Base-by-base conservation (phyloP, 306 rosid genomes). In the Sesbania bispinosa region DNA sequence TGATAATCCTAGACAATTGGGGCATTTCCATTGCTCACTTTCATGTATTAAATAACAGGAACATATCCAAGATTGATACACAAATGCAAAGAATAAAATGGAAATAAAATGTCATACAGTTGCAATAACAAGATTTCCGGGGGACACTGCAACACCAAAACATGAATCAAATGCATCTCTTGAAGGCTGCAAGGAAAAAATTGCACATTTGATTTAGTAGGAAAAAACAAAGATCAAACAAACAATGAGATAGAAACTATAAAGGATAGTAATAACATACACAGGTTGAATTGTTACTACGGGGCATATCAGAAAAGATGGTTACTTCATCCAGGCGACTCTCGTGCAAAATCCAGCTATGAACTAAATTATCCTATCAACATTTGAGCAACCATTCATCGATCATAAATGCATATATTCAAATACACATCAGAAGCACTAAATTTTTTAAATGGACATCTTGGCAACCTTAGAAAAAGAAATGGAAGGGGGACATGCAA, bases 111-210 rank as follows among this genome's bases (percentile, higher is more conserved):
- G 65, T 54, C 86, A 48, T 80, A 93, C 98, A 79, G 83, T 76
- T 10, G 90, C 96, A 53, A 83, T 59, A 68, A 80, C 84, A 52
- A 93, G 89, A 90, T 81, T 93, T 85, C 97, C 98, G 6, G 98
- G 98, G 74, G 98, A 93, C 77, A 84, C 86, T 1, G 94, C 89
- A 26, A 85, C 63, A 53, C 98, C 98, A 77, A 68, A 84, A 84
- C 96, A 85, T 67, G 97, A 90, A 33, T 69, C 89, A 71, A 75
- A 87, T 69, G 68, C 71, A 76, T 93, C 88, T 64, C 74, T 67
- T 43, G 93, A 79, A 71, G 82, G 81, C 97, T 93, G 97, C 70
- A 85, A 69, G 7, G 23, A 59, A 41, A 60, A n/a, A 58, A 41
- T 24, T 14, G 67, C 23, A 69, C 18, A 76, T 54, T 67, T 42